phyloP scores from a whole-genome alignment of 352 stramenopile genomes.

The Pythium aquatile region DNA sequence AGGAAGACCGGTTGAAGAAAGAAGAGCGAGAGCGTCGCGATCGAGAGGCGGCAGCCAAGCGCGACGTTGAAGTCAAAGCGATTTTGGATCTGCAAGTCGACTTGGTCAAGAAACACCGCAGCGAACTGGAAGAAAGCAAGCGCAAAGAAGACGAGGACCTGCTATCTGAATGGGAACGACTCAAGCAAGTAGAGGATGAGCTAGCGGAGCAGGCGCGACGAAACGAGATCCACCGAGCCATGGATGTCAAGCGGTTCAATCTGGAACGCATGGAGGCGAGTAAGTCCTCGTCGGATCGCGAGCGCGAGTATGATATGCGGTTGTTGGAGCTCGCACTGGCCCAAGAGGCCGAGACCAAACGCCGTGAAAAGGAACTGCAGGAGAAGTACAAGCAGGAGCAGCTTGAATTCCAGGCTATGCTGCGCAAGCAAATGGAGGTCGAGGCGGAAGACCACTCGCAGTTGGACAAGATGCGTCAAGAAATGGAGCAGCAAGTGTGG shows the following conservation, averaged over 20 bases:
- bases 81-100: slow-evolving; percentile 80
- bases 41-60: slow-evolving; percentile 39
- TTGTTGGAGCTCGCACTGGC: slow-evolving; percentile 58
- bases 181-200: slow-evolving; percentile 62
- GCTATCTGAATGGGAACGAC: slow-evolving; percentile 55
- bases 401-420: slow-evolving; percentile 71
- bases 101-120: slow-evolving; percentile 45
- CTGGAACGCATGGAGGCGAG: slow-evolving; percentile 57
- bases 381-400: slow-evolving; percentile 69
- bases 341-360: slow-evolving; percentile 59
- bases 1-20: slow-evolving; percentile 71
- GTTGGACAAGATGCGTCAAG: slow-evolving; percentile 67
- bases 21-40: slow-evolving; percentile 64
- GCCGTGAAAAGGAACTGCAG: slow-evolving; percentile 56
- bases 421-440: slow-evolving; percentile 71
- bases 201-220: slow-evolving; percentile 46
- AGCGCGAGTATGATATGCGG: slow-evolving; percentile 61
- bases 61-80: slow-evolving; percentile 68
- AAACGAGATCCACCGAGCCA: slow-evolving; percentile 58
- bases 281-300: slow-evolving; percentile 40
- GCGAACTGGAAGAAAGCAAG: slow-evolving; percentile 41
- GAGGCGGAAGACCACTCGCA: slow-evolving; percentile 67
- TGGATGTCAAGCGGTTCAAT: slow-evolving; percentile 78
- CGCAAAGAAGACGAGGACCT: slow-evolving; percentile 50
- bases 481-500: slow-evolving; percentile 83